Percentiles rank a stretch among this genome's conserved stretches.
Evolutionary conservation across 2,329 filamentous ascomycete species (phyloP).

Genomic region (Neonectria coccinea): DNA sequence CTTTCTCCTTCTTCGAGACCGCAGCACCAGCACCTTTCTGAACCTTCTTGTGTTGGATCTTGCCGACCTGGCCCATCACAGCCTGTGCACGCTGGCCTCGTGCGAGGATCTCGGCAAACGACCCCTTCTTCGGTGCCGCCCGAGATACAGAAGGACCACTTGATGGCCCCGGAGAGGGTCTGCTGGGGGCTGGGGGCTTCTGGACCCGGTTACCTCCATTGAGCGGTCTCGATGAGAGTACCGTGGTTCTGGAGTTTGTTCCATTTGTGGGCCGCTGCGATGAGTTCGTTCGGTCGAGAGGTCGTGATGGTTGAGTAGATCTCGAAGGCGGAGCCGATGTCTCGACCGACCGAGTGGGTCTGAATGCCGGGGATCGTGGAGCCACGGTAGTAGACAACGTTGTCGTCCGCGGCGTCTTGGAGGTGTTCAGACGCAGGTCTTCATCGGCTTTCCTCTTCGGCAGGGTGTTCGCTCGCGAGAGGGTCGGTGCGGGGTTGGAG

Average conservation of each 20-base stretch:
- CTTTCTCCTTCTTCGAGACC: conserved; percentile 56
- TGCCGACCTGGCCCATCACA: conserved; percentile 71
- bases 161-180: conserved; percentile 42
- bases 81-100: conserved; percentile 75
- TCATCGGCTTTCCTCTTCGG: conserved; percentile 70
- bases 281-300: conserved; percentile 42
- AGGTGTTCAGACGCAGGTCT: conserved; percentile 55
- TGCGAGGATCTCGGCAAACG: conserved; percentile 79
- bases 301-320: conserved; percentile 39
- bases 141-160: conserved; percentile 57
- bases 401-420: conserved; percentile 57
- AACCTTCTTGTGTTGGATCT: conserved; percentile 80
- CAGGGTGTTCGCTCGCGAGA: conserved; percentile 42
- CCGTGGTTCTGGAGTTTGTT: conserved; percentile 29
- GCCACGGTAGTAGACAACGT: conserved; percentile 41
- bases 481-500: conserved; percentile 47
- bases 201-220: conserved; percentile 41
- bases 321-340: conserved; percentile 34
- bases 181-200: conserved; percentile 41
- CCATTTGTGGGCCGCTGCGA: conserved; percentile 39
- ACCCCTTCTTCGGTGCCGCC: conserved; percentile 75
- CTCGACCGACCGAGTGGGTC: conserved; percentile 34
- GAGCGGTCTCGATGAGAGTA: conserved; percentile 44
- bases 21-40: conserved; percentile 65
- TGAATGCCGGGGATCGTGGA: conserved; percentile 34